A percentile compares a stretch with the other conserved stretches of the same genome.
Evolutionary conservation across 2,329 filamentous ascomycete genomes (phyloP).

Genomic region (Diaporthe nobilis): DNA sequence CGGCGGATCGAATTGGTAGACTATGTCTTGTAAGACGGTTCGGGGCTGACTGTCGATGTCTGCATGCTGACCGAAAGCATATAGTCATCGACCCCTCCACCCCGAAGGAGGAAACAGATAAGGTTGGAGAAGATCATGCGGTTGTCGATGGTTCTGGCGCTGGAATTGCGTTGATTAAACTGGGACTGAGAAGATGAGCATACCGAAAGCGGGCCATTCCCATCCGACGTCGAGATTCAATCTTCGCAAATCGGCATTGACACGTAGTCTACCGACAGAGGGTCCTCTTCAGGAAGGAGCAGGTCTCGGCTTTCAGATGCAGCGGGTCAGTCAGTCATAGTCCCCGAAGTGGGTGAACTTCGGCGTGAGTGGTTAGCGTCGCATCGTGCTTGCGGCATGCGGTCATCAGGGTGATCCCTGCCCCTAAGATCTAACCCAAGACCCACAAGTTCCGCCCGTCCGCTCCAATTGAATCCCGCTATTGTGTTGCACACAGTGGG

Average conservation of each 20-base stretch:
- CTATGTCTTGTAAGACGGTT: not conserved
- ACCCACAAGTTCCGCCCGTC: constrained; percentile 39
- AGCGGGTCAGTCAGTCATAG: constrained; percentile 7
- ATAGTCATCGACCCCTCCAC: not conserved
- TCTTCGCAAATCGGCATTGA: not conserved
- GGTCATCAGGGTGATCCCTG: constrained; percentile 30
- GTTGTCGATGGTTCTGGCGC: not conserved
- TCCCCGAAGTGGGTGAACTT: constrained; percentile 21
- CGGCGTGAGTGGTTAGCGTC: constrained; percentile 6
- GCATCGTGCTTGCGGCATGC: constrained; percentile 3
- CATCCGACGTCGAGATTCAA: not conserved
- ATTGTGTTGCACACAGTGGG: constrained; percentile 18
- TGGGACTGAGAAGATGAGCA: not conserved
- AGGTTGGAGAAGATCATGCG: constrained; percentile 6
- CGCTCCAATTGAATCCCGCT: constrained; percentile 34
- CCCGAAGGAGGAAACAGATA: not conserved
- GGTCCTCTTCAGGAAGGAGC: not conserved
- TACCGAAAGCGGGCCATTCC: not conserved
- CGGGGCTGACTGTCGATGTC: constrained; percentile 2
- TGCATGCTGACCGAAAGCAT: constrained; percentile 15
- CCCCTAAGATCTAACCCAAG: not conserved
- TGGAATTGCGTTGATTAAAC: not conserved
- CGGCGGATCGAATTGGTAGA: not conserved
- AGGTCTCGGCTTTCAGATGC: constrained; percentile 16
- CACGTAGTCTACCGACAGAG: not conserved